Evolutionary conservation across 2,329 filamentous ascomycete genomes (phyloP), one percentile per base, ranked within the genome.

Genomic region (Epichloe hybrida): DNA sequence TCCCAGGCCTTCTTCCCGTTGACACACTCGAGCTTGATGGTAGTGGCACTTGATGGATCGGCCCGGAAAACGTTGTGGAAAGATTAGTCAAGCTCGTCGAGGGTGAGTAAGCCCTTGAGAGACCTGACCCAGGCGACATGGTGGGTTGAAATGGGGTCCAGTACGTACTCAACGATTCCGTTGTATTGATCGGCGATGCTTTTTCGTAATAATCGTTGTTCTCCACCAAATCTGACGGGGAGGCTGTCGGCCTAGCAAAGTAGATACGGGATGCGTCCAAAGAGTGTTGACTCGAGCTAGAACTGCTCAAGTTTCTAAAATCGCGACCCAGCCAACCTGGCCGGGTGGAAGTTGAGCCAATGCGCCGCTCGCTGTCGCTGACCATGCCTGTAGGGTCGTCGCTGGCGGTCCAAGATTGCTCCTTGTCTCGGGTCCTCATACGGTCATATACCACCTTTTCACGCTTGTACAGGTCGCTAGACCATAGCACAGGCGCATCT

Each of bases 401-500:
- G 20, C 61, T 62, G 6, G 57, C 56, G 5, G 57, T 58, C 67
- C 71, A 76, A 1, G 67, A 64, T 35, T 69, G 69, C 34, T 77
- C 71, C 37, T 69, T 67, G 38, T 77, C 75, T 27, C 71, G 67
- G 0, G 64, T 58, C 11, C 62, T 63, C 47, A 65, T 64, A 2
- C 69, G 68, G 48, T 80, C 79, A 50, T 81, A 77, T 49, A 76
- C 69, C 41, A 77, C 73, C 54, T 85, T 83, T 59, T 96, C 90
- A 21, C 86, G 79, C 52, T 83, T 79, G 63, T 88, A 97, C 0
- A 98, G 74, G 52, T 94, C 86, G 61, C 89, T 96, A 0, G 89
- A 89, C 89, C 89, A 96, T 2, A 97, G 71, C 0, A 95, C 87
- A 0, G 91, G 89, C 0, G 86, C 87, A 38, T 95, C 87, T 54